Evolutionary conservation across 2,329 filamentous ascomycete species (phyloP), one percentile per base, ranked within the genome.

Genomic region (Claviceps sp.): DNA sequence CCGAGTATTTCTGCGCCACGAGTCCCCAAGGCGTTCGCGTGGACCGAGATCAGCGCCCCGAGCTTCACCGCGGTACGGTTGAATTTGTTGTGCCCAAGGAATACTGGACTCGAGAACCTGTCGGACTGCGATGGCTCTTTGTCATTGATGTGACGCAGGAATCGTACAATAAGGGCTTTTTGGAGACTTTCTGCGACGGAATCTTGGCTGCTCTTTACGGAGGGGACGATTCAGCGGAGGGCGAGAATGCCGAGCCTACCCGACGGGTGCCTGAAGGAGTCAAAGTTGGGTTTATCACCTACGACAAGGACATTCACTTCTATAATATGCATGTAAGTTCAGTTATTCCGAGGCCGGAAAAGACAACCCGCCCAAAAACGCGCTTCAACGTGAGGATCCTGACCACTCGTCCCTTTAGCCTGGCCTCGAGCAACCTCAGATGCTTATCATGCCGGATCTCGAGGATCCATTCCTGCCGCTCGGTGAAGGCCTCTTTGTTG

Each of bases 381-480:
- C 30, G 30, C 30, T 30, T 11, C 8, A 30, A 30, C 30, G 30
- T 9, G 30, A 30, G 30, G 22, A 5, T 36, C 26, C 48, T 49
- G n/a, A 49, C 43, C 4, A 16, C n/a, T 20, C 38, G 7, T 30
- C 13, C 22, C 22, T n/a, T 48, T 54, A 88, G 83, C 70, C 89
- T 40, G 77, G 77, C 42, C 73, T 96, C 43, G 85, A 93, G 52
- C 83, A 89, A 69, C 89, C 93, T 9, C 93, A 98, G 64, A 96
- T 98, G 89, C 81, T 98, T 74, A 90, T 98, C 49, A 95, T 98
- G 88, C 87, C 93, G 3, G 93, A 98, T 64, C 78, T 98, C 48
- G 90, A 97, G 61, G 93, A 98, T 59, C 93, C 93, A 0, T 98
- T 98, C 65, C 82, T 97, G 16, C 90, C 93, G 2, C 74, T 98